Base-by-base conservation (phyloP, 768 basidiomycete species). In the Steccherinum ochraceum region DNA sequence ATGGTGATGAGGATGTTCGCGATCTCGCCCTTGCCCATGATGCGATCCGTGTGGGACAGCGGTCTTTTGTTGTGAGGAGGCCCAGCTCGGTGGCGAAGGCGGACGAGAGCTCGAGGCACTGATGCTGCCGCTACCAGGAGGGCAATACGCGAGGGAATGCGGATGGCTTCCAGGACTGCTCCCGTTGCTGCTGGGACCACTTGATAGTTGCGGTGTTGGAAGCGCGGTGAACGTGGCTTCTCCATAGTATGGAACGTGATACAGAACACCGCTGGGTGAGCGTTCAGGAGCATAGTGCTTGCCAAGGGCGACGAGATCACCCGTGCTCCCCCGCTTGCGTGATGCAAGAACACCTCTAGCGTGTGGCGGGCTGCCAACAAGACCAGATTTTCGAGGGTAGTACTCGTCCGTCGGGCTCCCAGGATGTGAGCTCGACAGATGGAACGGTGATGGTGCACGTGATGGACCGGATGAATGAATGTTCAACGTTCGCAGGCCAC, bases 401-500 rank as follows among this genome's bases (percentile, higher is more conserved):
- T 61, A 16, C 19, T 63, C 70, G 12, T 69, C 71, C 12, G 66
- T 51, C 5, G 72, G 67, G 52, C 69, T 71, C 16, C 64, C 64
- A 12, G 68, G 61, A 53, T 67, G 61, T 16, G 79, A 78, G n/a
- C 68, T 67, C 10, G 84, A 84, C 1, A 87, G 69, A 11, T 78
- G 69, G 50, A 86, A 78, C 5, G 88, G 85, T 2, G 83, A 84
- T 0, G 88, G 84, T 0, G 84, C 86, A 43, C 86, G 78, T 11
- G 83, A 85, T 0, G 82, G 79, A 47, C 78, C 77, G 2, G 83
- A 70, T 1, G 83, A 84, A 59, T 88, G 85, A 41, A 90, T 78
- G 58, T 88, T 83, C 52, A 91, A 75, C 4, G 83, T 84, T 49
- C 84, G 77, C 56, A 91, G 67, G 2, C 86, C 86, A 0, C 84